Evolutionary conservation across 2,329 filamentous ascomycete genomes (phyloP).

Genomic region (Sarocladium oryzae): DNA sequence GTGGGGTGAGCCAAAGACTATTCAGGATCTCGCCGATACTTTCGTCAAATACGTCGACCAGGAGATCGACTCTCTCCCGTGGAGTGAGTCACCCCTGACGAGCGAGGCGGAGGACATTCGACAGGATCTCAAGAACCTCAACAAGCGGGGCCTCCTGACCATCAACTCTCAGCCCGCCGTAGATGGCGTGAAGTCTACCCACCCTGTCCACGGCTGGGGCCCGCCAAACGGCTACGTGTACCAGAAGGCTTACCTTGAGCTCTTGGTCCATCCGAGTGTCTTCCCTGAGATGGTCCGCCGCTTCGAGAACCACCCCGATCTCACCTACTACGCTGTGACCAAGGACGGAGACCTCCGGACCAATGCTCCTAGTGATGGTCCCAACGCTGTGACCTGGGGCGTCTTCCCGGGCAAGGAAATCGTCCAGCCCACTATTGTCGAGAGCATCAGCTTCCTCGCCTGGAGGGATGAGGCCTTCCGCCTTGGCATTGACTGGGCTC

Average conservation of each 20-base stretch:
- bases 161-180: constrained; percentile 98
- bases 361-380: constrained; percentile 77
- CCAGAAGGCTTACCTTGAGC: constrained; percentile 94
- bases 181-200: constrained; percentile 79
- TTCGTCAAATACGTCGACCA: constrained; percentile 83
- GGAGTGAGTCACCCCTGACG: constrained; percentile 87
- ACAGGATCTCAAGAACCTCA: constrained; percentile 70
- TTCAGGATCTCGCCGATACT: constrained; percentile 74
- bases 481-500: constrained; percentile 87
- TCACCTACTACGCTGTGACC: constrained; percentile 93
- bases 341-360: constrained; percentile 75
- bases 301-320: constrained; percentile 68
- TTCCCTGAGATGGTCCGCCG: constrained; percentile 71
- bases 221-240: constrained; percentile 94
- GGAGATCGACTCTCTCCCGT: constrained; percentile 76
- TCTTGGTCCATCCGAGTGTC: constrained; percentile 75
- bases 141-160: constrained; percentile 80
- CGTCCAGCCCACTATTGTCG: constrained; percentile 99
- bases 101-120: constrained; percentile 75
- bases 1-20: constrained; percentile 78
- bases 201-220: constrained; percentile 89
- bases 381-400: constrained; percentile 98
- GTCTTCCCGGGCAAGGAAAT: constrained; percentile 99
- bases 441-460: constrained; percentile 93
- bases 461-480: constrained; percentile 98